Evolutionary conservation across 2,329 filamentous ascomycete species (phyloP).

Genomic region (Fonsecaea multimorphosa): DNA sequence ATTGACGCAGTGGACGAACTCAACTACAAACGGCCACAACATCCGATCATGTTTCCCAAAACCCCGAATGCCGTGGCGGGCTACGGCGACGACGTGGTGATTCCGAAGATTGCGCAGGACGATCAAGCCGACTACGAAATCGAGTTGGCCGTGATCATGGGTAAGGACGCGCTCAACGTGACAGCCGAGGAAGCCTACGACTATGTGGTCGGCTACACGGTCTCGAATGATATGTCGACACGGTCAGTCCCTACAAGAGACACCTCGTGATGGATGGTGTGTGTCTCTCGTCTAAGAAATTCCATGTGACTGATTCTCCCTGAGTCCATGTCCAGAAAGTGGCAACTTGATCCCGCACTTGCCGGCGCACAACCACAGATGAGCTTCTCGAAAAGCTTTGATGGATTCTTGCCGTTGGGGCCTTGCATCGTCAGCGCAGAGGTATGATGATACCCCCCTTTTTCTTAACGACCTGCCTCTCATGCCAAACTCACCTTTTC

Average conservation of each 20-base stretch:
- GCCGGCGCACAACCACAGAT: conserved; percentile 61
- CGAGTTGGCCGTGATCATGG: conserved; percentile 76
- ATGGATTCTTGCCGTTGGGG: conserved; percentile 75
- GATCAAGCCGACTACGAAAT: conserved; percentile 78
- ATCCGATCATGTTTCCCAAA: conserved; percentile 77
- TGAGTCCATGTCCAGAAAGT: conserved; percentile 59
- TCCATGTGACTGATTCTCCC: no score
- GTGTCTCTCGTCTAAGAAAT: no score
- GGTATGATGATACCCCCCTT: conserved; percentile 40
- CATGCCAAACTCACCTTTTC: conserved; percentile 42
- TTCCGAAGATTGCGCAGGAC: conserved; percentile 70
- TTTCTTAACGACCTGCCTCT: no score
- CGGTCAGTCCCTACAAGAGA: neutral
- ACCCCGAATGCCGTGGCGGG: conserved; percentile 70
- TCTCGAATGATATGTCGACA: conserved; percentile 76
- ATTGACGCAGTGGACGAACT: conserved; percentile 56
- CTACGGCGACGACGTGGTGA: conserved; percentile 69
- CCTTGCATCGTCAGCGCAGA: conserved; percentile 69
- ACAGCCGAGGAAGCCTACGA: conserved; percentile 68
- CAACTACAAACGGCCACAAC: conserved; percentile 59
- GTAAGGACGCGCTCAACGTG: conserved; percentile 69
- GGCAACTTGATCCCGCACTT: conserved; percentile 74
- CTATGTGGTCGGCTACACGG: conserved; percentile 75
- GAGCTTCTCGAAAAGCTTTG: conserved; percentile 74
- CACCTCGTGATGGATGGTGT: neutral